Evolutionary conservation across 139 green algal genomes (phyloP).

Genomic region (Ettlia oleoabundans): DNA sequence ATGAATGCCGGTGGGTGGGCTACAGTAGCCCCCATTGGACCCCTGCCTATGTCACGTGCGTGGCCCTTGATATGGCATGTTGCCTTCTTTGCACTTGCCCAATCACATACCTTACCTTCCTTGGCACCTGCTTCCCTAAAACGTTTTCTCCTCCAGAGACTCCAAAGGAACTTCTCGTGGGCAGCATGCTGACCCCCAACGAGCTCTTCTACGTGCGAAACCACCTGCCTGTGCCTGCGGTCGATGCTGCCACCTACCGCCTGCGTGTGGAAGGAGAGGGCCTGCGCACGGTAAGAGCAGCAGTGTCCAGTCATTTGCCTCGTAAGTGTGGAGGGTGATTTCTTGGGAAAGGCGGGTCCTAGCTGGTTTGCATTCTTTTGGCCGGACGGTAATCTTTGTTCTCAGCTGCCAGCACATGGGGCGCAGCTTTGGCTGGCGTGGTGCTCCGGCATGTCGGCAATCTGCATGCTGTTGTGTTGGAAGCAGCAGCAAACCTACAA

Average conservation of each 20-base stretch:
- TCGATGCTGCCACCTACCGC: constrained; percentile 52
- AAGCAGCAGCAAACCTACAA: no score
- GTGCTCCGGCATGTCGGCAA: no score
- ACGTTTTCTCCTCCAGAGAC: constrained; percentile 67
- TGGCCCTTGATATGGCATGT: no score
- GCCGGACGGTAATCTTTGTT: no score
- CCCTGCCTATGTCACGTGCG: no score
- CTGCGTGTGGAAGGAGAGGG: constrained; percentile 70
- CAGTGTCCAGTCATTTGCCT: neutral
- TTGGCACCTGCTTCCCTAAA: neutral
- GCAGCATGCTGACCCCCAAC: constrained; percentile 69
- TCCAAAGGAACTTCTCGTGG: constrained; percentile 67
- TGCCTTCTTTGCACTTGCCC: neutral
- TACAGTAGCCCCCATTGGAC: neutral
- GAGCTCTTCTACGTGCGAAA: constrained; percentile 89
- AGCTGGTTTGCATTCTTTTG: no score
- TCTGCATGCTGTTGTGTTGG: no score
- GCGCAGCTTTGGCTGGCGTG: no score
- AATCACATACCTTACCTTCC: neutral
- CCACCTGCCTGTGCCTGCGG: constrained; percentile 83
- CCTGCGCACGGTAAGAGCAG: constrained; percentile 45
- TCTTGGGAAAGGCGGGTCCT: no score
- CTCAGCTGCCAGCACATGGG: no score
- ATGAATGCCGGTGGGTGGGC: constrained; percentile 66
- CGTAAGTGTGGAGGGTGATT: neutral